Evolutionary conservation across 1,284 basidiomycete species (phyloP), one percentile per base, ranked within the genome.

Genomic region (Apiotrichum brassicae): DNA sequence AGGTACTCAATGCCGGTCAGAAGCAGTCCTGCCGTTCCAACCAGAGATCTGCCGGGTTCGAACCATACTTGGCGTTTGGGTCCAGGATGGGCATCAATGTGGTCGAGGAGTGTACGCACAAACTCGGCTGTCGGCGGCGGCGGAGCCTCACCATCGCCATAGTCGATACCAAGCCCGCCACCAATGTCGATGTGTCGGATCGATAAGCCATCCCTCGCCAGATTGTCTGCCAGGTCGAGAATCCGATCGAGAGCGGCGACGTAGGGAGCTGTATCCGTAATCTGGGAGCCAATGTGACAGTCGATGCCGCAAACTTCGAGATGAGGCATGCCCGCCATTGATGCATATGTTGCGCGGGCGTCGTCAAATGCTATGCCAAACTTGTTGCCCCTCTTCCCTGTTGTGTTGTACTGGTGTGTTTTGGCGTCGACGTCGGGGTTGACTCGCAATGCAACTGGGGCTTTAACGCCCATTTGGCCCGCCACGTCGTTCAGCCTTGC

Each of bases 201-300:
- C 13, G n/a, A n/a, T 13, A 34, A 34, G 12, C 49, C 49, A 18
- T 51, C 49, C 6, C 22, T 9, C n/a, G 43, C 44, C 6, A 51
- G 34, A 22, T 25, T 14, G 22, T 42, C 22, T 2, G 47, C 49
- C 16, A 51, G 49, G 18, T 51, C 45, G 22, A 51, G 39, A 7
- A 51, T 40, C n/a, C 35, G 34, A 22, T 37, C 45, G 6, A 47
- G n/a, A 1, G 49, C 49, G 30, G 41, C 34, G 23, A 51, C 22
- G 45, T 47, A 51, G 6, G 50, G 50, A 23, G 26, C 30, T 4
- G 18, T 34, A 3, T 37, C 34, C 16, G 45, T 51, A 23, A 51
- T 51, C 45, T 46, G 45, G n/a, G 39, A 43, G 28, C 50, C 50
- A 24, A 51, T 51, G 35, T 51, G 50, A 24, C 50, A 51, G 40